Conservation (phyloP, 306 rosid genomes). For the Lathyrus tuberosus region DNA sequence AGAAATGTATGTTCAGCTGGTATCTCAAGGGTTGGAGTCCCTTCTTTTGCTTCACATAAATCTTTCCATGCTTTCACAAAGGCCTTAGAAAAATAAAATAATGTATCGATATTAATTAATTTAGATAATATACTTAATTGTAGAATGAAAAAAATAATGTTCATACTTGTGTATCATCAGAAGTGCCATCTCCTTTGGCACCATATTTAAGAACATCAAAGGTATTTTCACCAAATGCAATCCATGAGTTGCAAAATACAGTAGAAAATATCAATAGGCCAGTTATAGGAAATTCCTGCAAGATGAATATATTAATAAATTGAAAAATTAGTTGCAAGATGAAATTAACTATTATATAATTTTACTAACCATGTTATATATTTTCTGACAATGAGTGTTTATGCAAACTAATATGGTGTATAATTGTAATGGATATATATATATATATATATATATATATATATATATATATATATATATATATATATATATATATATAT, state of each 20-base stretch:
- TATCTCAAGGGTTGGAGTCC: constrained; percentile 21
- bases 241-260: constrained; percentile 6
- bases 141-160: neutral
- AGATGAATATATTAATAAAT: neutral
- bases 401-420: neutral
- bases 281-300: constrained; percentile 16
- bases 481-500: too few species aligned
- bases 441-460: too few species aligned
- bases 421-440: neutral
- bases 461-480: too few species aligned
- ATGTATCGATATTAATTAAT: neutral
- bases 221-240: constrained; percentile 4
- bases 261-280: neutral
- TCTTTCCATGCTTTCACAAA: constrained; percentile 44
- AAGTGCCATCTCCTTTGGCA: constrained; percentile 45
- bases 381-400: too few species aligned
- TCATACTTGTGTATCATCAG: constrained; percentile 41
- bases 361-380: neutral
- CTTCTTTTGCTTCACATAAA: constrained; percentile 35
- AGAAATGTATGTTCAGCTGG: constrained; percentile 29
- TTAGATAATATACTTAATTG: neutral
- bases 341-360: neutral
- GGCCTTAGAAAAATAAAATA: constrained; percentile 40
- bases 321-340: neutral
- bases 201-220: constrained; percentile 45